These are phyloP conservation scores for Pestalotiopsis sp. DNA, from an alignment of 2,329 filamentous ascomycete genomes.

Conservation along the genomic window DNA sequence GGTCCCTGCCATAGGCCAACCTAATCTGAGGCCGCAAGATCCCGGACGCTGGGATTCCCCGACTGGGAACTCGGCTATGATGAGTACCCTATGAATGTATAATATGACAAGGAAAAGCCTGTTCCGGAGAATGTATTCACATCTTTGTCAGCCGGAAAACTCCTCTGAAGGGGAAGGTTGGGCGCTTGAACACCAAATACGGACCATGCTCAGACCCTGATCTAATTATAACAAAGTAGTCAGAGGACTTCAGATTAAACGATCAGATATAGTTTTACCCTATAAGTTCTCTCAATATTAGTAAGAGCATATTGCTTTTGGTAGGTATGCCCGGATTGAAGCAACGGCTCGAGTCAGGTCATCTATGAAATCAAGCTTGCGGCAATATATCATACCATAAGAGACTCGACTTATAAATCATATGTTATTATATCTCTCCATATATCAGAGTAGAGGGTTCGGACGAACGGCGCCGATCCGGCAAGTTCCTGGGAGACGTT, in stretches of 20 bases:
- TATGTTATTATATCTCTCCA: neutral
- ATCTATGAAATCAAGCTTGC: neutral
- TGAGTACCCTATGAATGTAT: neutral
- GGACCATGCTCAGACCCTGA: neutral
- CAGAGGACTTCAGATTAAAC: neutral
- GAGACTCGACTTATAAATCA: neutral
- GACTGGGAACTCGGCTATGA: neutral
- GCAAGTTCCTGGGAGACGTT: neutral
- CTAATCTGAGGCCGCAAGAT: neutral
- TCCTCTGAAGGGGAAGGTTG: neutral
- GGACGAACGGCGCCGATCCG: neutral
- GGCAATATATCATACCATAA: neutral
- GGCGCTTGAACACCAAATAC: no score
- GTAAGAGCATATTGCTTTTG: neutral
- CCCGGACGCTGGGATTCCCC: neutral
- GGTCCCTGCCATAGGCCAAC: no score
- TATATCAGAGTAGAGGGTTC: neutral
- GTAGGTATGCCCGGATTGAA: neutral
- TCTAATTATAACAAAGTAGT: neutral
- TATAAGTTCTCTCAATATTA: neutral
- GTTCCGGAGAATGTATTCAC: neutral
- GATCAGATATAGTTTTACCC: neutral
- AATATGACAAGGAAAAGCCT: neutral
- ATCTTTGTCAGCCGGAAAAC: neutral
- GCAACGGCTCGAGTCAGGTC: neutral